Conservation (phyloP, 2,329 filamentous ascomycete genomes). For the Ophiostoma piceae region DNA sequence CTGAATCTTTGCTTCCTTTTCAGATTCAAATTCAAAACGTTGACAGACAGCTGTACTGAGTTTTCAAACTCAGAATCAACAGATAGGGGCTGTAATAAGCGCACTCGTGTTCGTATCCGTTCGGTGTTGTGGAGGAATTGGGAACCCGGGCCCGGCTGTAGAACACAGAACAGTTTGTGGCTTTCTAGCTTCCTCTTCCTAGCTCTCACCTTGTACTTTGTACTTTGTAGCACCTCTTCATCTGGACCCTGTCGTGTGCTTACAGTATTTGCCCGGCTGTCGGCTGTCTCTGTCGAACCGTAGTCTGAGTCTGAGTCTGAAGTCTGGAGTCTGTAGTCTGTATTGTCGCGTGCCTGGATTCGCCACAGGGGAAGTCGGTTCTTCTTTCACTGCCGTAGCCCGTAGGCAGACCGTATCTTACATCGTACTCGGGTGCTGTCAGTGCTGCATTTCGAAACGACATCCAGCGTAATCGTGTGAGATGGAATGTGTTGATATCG, state of each 20-base stretch:
- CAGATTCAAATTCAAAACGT: too few species aligned
- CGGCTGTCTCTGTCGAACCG: neutral
- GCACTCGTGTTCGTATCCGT: constrained; percentile 23
- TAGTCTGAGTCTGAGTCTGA: neutral
- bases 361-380: too few species aligned
- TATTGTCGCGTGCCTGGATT: too few species aligned
- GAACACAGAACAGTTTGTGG: neutral
- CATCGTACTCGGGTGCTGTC: neutral
- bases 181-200: neutral
- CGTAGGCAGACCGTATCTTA: too few species aligned
- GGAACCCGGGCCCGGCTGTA: neutral
- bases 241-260: neutral
- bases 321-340: too few species aligned
- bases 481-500: neutral
- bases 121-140: constrained; percentile 16
- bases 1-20: neutral
- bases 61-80: too few species aligned
- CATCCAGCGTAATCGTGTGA: neutral
- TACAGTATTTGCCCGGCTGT: neutral
- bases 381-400: neutral
- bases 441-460: neutral
- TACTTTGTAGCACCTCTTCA: neutral
- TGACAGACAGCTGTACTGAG: too few species aligned
- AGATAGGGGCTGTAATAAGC: constrained; percentile 14
- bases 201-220: neutral